Evolutionary conservation across 78 protist genomes (phyloP).

Genomic region (slime mould (Dictyostelium discoideum)): dicty_2.7 NC_007091.3:1524501-1525000

Average conservation of each 20-base stretch:
- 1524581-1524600: not conserved
- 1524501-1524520: conserved; percentile 76
- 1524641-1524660: not conserved
- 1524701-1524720: not conserved
- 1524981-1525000: not conserved
- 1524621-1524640: not conserved
- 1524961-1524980: not conserved
- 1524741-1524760: not conserved
- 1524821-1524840: not conserved
- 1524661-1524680: not conserved
- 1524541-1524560: conserved; percentile 48
- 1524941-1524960: not conserved
- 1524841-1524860: not conserved
- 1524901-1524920: not conserved
- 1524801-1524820: not conserved
- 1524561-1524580: not conserved
- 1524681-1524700: not conserved
- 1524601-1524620: not conserved
- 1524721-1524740: not conserved
- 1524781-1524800: not conserved
- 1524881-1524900: not conserved
- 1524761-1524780: not conserved
- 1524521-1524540: conserved; percentile 62
- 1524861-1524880: not conserved
- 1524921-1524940: not conserved